Conservation (phyloP, 768 basidiomycete genomes). For the Lyophyllum atratum region DNA sequence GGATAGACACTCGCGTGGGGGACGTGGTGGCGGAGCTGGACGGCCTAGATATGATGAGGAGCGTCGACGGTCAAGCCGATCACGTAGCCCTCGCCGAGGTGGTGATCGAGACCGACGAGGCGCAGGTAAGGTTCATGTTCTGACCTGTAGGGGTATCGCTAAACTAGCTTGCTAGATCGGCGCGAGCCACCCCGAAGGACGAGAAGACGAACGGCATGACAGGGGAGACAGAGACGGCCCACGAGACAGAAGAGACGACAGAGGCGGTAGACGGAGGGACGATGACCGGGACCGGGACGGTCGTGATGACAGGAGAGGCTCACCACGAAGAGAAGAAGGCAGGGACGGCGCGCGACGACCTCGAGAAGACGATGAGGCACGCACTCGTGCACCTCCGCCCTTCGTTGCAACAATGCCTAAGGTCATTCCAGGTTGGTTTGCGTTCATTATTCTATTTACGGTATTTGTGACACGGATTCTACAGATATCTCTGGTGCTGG, state of each 20-base stretch:
- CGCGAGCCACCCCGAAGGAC: conserved; percentile 41
- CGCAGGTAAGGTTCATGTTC: conserved; percentile 16
- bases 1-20: conserved; percentile 44
- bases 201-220: conserved; percentile 40
- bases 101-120: conserved; percentile 41
- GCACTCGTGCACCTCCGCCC: conserved; percentile 15
- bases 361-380: conserved; percentile 7
- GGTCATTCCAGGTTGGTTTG: conserved; percentile 4
- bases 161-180: conserved; percentile 28
- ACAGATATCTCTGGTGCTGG: conserved; percentile 3
- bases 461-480: not conserved
- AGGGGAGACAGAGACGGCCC: conserved; percentile 38
- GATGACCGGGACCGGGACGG: conserved; percentile 24
- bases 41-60: conserved; percentile 41
- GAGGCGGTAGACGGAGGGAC: conserved; percentile 27
- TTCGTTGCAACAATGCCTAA: conserved; percentile 11
- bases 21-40: conserved; percentile 34
- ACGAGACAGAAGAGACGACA: conserved; percentile 35
- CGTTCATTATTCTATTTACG: not conserved
- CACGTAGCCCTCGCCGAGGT: conserved; percentile 47
- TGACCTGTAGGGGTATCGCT: not conserved
- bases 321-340: conserved; percentile 19
- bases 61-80: conserved; percentile 49
- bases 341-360: conserved; percentile 8
- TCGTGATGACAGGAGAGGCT: conserved; percentile 12